Conservation (phyloP, 2,329 filamentous ascomycete species). For the Pestalotiopsis sp. region DNA sequence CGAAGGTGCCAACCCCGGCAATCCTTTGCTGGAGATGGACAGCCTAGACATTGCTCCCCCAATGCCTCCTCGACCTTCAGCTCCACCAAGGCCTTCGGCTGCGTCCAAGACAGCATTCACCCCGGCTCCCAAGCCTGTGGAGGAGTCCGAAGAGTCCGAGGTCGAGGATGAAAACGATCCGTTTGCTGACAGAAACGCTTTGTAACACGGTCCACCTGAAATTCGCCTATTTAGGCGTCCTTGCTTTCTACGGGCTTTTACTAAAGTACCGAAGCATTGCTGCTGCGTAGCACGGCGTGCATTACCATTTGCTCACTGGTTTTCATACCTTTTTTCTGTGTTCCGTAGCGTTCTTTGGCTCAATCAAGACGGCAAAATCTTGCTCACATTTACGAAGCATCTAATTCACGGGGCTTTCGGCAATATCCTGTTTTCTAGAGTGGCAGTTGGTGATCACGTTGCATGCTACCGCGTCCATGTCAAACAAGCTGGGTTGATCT, state of each 20-base stretch:
- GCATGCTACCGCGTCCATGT: background rate
- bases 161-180: slow-evolving; percentile 85
- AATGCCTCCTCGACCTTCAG: slow-evolving; percentile 41
- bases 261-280: background rate
- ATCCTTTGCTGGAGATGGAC: slow-evolving; percentile 44
- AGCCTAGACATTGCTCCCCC: slow-evolving; percentile 43
- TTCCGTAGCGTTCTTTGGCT: background rate
- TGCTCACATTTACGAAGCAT: background rate
- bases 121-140: slow-evolving; percentile 44
- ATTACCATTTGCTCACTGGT: background rate
- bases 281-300: background rate
- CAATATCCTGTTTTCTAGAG: background rate
- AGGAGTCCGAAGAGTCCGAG: slow-evolving; percentile 51
- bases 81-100: slow-evolving; percentile 50
- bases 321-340: background rate
- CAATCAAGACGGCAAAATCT: background rate
- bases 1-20: slow-evolving; percentile 29
- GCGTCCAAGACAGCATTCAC: slow-evolving; percentile 51
- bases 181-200: slow-evolving; percentile 81
- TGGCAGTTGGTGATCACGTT: background rate
- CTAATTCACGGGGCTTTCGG: background rate
- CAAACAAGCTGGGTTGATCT: background rate
- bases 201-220: slow-evolving; percentile 32
- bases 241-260: background rate
- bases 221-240: background rate